phyloP scores from a whole-genome alignment of 2,329 filamentous ascomycete genomes.

The Ambrosiella xylebori region DNA sequence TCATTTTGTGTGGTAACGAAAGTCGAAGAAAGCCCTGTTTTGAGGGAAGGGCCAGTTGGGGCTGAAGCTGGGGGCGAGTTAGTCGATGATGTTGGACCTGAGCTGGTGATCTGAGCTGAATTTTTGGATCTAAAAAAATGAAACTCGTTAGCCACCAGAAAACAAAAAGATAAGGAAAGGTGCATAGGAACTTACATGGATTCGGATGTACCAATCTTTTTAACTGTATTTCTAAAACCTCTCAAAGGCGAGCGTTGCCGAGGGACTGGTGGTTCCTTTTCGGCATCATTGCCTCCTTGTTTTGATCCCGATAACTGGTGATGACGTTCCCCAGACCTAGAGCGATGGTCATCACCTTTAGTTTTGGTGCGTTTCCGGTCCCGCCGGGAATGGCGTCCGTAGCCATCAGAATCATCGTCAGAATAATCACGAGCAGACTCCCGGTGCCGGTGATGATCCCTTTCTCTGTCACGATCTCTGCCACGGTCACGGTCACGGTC shows the following conservation, averaged over 20 bases:
- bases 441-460: conserved; percentile 12
- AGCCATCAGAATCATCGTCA: conserved; percentile 15
- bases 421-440: conserved; percentile 22
- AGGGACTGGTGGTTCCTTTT: conserved; percentile 16
- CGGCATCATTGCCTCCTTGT: neutral
- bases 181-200: neutral
- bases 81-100: too few species aligned
- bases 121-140: too few species aligned
- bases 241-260: conserved; percentile 23
- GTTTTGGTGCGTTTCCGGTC: conserved; percentile 9
- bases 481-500: conserved; percentile 13
- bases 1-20: too few species aligned
- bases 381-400: conserved; percentile 9
- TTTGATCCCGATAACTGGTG: conserved; percentile 19
- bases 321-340: conserved; percentile 34
- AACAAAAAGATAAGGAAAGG: neutral
- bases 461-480: neutral
- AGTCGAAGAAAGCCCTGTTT: too few species aligned
- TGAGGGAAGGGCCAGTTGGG: too few species aligned
- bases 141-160: neutral
- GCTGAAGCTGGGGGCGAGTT: too few species aligned
- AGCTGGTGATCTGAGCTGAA: too few species aligned
- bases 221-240: conserved; percentile 17
- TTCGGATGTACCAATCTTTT: neutral
- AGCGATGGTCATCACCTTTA: conserved; percentile 22